These are phyloP conservation scores for Eucalyptus grandis DNA, from an alignment of 345 rosid genomes.

Conservation along the genomic window DNA sequence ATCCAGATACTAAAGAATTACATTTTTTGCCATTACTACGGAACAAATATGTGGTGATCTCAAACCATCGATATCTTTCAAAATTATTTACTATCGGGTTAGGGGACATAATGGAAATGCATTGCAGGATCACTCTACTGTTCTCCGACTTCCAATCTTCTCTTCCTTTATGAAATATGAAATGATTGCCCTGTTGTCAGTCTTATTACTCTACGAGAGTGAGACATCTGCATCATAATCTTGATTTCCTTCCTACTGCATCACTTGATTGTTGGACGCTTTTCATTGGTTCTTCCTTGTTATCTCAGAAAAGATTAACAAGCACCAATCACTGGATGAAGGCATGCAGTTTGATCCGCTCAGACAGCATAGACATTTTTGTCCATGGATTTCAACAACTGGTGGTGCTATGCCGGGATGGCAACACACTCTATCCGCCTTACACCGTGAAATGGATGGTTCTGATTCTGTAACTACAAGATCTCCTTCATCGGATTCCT, in stretches of 20 bases:
- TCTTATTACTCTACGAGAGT: not conserved
- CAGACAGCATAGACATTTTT: constrained; percentile 86
- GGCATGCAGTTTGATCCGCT: constrained; percentile 77
- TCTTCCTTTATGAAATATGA: not conserved
- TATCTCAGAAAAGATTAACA: constrained; percentile 22
- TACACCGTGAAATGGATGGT: constrained; percentile 33
- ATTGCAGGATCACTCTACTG: not conserved
- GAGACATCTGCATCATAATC: not conserved
- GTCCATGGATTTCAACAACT: constrained; percentile 83
- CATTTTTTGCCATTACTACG: not conserved
- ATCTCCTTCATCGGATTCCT: constrained; percentile 18
- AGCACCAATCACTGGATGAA: constrained; percentile 11
- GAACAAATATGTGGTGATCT: not conserved
- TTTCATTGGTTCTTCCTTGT: not conserved
- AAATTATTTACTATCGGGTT: not conserved
- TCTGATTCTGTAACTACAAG: constrained; percentile 20
- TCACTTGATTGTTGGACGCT: not conserved
- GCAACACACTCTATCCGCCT: constrained; percentile 70
- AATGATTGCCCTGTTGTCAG: not conserved
- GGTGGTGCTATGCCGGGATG: constrained; percentile 60
- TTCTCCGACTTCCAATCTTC: not conserved
- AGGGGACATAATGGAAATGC: not conserved
- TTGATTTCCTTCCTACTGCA: not conserved
- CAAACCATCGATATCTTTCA: not conserved
- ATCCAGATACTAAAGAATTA: not conserved